These are phyloP conservation scores for Rutstroemia sp. DNA, from an alignment of 2,329 filamentous ascomycete genomes.

Conservation along the genomic window DNA sequence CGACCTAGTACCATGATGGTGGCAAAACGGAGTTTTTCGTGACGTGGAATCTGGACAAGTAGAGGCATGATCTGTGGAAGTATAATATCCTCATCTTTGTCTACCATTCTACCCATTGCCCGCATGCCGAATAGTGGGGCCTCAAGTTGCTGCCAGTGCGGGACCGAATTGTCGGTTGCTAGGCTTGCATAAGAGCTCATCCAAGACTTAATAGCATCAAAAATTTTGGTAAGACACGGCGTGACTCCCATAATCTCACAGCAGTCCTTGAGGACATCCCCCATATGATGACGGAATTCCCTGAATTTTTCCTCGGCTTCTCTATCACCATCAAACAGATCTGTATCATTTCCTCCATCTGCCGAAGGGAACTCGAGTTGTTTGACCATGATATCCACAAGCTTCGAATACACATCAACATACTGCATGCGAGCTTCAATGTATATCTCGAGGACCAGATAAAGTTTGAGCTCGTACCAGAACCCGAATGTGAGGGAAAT, in stretches of 20 bases:
- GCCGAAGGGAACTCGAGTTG: conserved; percentile 82
- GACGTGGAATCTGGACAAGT: conserved; percentile 86
- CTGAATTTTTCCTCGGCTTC: conserved; percentile 96
- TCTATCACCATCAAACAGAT: conserved; percentile 91
- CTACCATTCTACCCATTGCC: conserved; percentile 94
- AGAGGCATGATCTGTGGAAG: conserved; percentile 88
- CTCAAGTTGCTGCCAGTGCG: conserved; percentile 94
- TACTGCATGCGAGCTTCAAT: conserved; percentile 71
- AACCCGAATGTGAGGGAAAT: conserved; percentile 93
- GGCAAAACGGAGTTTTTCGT: conserved; percentile 97
- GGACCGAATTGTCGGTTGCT: conserved; percentile 66
- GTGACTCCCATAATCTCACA: conserved; percentile 94
- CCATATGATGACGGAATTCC: conserved; percentile 94
- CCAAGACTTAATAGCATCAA: conserved; percentile 80
- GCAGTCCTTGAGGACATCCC: conserved; percentile 92
- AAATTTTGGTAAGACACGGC: conserved; percentile 84
- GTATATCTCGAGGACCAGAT: conserved; percentile 84
- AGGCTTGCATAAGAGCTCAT: conserved; percentile 73
- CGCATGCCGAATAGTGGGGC: conserved; percentile 92
- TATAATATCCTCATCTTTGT: conserved; percentile 78
- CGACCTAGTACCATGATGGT: conserved; percentile 95
- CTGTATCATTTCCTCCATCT: conserved; percentile 59
- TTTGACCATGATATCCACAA: conserved; percentile 88
- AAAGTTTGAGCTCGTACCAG: conserved; percentile 98
- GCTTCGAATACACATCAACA: conserved; percentile 74